Conservation (phyloP, 2,329 filamentous ascomycete species). For the Ilyonectria destructans region DNA sequence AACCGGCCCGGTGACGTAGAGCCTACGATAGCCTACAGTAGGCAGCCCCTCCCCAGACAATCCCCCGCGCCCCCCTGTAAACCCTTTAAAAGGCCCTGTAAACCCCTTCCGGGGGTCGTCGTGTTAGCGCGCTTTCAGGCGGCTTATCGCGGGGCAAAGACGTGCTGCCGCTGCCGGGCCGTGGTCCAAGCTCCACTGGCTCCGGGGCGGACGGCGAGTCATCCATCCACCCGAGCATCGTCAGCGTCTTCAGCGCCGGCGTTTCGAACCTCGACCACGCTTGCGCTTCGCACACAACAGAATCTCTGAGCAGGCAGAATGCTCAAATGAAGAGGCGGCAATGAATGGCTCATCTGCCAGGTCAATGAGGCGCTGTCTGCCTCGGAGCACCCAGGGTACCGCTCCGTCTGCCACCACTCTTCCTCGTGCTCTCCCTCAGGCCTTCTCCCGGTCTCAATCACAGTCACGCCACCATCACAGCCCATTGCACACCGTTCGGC, state of each 20-base stretch:
- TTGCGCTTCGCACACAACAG: background rate
- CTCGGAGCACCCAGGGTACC: conserved; percentile 19
- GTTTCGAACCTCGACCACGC: background rate
- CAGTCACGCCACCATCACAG: conserved; percentile 11
- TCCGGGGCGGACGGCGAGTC: conserved; percentile 22
- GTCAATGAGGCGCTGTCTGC: conserved; percentile 44
- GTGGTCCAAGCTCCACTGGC: conserved; percentile 26
- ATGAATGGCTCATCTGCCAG: conserved; percentile 45
- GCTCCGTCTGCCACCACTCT: conserved; percentile 3
- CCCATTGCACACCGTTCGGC: conserved; percentile 20
- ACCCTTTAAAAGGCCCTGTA: conserved; percentile 17
- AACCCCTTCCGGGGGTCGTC: conserved; percentile 8
- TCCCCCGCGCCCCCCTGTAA: conserved; percentile 15
- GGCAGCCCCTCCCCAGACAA: conserved; percentile 15
- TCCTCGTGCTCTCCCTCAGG: conserved; percentile 10
- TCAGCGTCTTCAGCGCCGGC: background rate
- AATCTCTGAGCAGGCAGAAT: conserved; percentile 18
- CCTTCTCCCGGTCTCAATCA: conserved; percentile 26
- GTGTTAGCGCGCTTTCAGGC: conserved; percentile 29
- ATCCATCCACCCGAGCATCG: conserved; percentile 20
- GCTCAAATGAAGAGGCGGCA: conserved; percentile 33
- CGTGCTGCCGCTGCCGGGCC: conserved; percentile 13
- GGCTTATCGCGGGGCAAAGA: background rate
- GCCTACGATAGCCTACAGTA: conserved; percentile 34
- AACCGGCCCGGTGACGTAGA: conserved; percentile 40